phyloP scores from a whole-genome alignment of 148 eudicot species.

The Silene latifolia region DNA sequence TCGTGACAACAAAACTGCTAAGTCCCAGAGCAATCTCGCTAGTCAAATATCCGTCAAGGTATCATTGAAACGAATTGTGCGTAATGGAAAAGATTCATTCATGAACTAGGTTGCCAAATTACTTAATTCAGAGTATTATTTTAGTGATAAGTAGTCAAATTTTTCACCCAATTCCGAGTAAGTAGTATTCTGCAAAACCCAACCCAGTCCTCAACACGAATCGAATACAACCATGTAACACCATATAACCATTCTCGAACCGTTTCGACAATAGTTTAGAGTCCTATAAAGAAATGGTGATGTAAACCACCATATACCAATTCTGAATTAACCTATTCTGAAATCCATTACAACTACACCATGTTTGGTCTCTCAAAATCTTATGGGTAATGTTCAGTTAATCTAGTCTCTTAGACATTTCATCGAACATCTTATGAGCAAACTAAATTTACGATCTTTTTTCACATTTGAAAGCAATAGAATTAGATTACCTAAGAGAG shows the following conservation, averaged over 20 bases:
- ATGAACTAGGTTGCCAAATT: too few relatives aligned
- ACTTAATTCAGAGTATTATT: too few relatives aligned
- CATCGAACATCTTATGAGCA: slow-evolving; percentile 25
- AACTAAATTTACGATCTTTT: slow-evolving; percentile 3
- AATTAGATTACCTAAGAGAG: not conserved
- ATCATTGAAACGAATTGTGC: too few relatives aligned
- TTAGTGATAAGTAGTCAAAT: too few relatives aligned
- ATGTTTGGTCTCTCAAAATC: not conserved
- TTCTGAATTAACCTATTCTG: not conserved
- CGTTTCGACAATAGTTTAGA: not conserved
- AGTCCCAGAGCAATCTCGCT: not conserved
- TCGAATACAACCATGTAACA: not conserved
- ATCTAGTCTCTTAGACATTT: slow-evolving; percentile 23
- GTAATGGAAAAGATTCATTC: too few relatives aligned
- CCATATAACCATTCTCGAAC: not conserved
- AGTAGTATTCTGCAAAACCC: not conserved
- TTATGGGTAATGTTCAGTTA: not conserved
- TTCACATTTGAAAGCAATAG: too few relatives aligned
- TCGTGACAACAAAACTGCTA: not conserved
- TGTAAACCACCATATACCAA: not conserved
- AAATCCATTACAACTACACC: not conserved
- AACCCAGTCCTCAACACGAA: not conserved
- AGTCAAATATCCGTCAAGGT: not conserved
- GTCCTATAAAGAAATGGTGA: not conserved
- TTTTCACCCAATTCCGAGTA: too few relatives aligned